Conservation (phyloP, 2,329 filamentous ascomycete species). For the Gremmenia infestans region DNA sequence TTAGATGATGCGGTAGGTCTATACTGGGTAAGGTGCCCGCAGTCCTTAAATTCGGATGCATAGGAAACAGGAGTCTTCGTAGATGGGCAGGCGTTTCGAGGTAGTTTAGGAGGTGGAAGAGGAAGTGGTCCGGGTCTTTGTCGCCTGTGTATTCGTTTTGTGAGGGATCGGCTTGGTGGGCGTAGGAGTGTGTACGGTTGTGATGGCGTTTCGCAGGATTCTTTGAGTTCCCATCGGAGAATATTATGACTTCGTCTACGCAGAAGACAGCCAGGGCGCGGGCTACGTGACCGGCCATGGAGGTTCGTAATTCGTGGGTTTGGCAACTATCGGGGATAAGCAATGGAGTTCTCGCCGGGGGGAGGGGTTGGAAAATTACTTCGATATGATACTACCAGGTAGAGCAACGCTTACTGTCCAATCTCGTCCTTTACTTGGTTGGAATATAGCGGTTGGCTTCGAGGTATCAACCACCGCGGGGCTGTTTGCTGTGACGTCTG, state of each 20-base stretch:
- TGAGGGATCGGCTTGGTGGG: constrained; percentile 39
- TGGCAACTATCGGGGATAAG: constrained; percentile 23
- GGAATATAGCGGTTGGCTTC: constrained; percentile 66
- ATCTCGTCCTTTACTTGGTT: constrained; percentile 55
- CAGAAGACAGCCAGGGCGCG: constrained; percentile 78
- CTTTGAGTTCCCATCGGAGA: constrained; percentile 59
- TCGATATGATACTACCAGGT: constrained; percentile 71
- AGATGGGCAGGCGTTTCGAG: constrained; percentile 82
- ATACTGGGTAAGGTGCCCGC: constrained; percentile 71
- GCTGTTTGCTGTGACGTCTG: constrained; percentile 31
- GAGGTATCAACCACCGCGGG: constrained; percentile 42
- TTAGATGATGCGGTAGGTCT: constrained; percentile 81
- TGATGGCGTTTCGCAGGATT: constrained; percentile 21
- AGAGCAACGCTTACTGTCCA: constrained; percentile 76
- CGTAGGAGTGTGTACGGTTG: constrained; percentile 16
- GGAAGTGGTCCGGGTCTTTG: constrained; percentile 71
- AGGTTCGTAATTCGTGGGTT: constrained; percentile 62
- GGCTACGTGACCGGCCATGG: constrained; percentile 69
- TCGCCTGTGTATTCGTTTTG: constrained; percentile 56
- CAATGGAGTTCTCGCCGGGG: neutral
- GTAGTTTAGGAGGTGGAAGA: constrained; percentile 73
- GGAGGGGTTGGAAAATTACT: constrained; percentile 42
- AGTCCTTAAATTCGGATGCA: constrained; percentile 71
- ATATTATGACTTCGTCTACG: constrained; percentile 79
- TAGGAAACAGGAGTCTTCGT: constrained; percentile 67